Evolutionary conservation across 176 grass and related monocot genomes (phyloP), one percentile per base, ranked within the genome.

Genomic region (Avena sativa): DNA sequence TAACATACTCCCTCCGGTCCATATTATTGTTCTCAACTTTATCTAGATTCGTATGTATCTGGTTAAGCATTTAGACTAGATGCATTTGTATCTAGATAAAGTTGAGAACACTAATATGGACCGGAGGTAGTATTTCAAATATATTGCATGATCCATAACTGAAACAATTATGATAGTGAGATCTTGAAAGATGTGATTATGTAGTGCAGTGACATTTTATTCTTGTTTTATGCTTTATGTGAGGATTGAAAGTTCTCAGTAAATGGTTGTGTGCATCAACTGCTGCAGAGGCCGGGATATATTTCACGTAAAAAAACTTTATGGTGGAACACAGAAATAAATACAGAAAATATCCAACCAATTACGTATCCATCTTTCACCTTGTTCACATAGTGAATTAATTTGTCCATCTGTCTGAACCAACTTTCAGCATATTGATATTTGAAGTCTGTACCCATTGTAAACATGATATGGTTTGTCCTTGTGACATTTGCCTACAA

Each of bases 381-480:
- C 92, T 94, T 95, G 84, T 98, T 98, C 69, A 95, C 93, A 86
- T 95, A 98, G 76, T 98, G 92, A 92, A 98, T 98, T 58, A 98
- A 81, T 82, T 95, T 98, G 89, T 98, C 96, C 88, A 98, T 84
- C 79, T 98, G 92, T 80, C 96, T 93, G 82, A 98, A 98, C 96
- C 96, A 98, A 73, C 90, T 94, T 83, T 89, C 94, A 55, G 96
- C 93, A 19, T 98, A 98, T 89, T 98, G 96, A 84, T 98, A 98
- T 86, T 98, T 98, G 88, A 98, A 98, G 80, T 98, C 96, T 87
- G 96, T 98, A 62, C 96, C 96, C 96, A 98, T 98, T 30, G 96
- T 98, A 90, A 98, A 98, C 96, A 98, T 98, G 76, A 98, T 83
- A 88, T 98, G 96, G 86, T 98, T 98, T 66, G 93, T 91, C 86